Evolutionary conservation across 2,329 filamentous ascomycete genomes (phyloP), one percentile per base, ranked within the genome.

Genomic region (Neonectria punicea): DNA sequence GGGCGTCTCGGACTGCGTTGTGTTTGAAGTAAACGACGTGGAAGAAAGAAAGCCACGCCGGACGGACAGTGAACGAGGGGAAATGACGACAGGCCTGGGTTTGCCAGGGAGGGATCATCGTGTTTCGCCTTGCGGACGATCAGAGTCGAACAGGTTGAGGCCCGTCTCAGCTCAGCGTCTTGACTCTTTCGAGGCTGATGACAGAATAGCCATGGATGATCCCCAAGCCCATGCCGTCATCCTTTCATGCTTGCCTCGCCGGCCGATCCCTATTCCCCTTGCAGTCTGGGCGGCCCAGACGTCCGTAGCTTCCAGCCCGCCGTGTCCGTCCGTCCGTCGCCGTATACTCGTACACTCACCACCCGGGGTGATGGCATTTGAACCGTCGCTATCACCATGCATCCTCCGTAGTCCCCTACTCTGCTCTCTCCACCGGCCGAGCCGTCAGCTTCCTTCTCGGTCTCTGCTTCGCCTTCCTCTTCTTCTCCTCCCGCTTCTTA

Each of bases 321-420:
- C 16, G 7, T 41, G 16, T 18, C 39, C 16, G 39, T 18, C 39
- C 16, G 39, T 44, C 34, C 11, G 30, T 53, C 36, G n/a, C 47
- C 34, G 25, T 30, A 30, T 14, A 36, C 8, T 41, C 47, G 22
- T 22, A 22, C 4, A 22, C 22, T 22, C 5, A 16, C 30, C 22
- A 54, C 5, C 54, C 49, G 14, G 55, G 49, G 34, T 50, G 43
- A 50, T 55, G 55, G 16, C 55, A 58, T 16, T 55, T 50, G 49
- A 58, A 63, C 34, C 50, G 55, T 25, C 14, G 46, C 25, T 36
- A 54, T 32, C 54, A 47, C 34, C 53, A 53, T 10, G 28, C 44
- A 32, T 51, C 32, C 22, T 16, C 36, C 6, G 36, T 8, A 28
- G 25, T 22, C 34, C 22, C 34, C 43, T 32, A 25, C 43, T 60